A percentile compares a stretch with the other conserved stretches of the same genome.
Conservation (phyloP, 257 asterid genomes). For the Anisodus acutangulus region DNA sequence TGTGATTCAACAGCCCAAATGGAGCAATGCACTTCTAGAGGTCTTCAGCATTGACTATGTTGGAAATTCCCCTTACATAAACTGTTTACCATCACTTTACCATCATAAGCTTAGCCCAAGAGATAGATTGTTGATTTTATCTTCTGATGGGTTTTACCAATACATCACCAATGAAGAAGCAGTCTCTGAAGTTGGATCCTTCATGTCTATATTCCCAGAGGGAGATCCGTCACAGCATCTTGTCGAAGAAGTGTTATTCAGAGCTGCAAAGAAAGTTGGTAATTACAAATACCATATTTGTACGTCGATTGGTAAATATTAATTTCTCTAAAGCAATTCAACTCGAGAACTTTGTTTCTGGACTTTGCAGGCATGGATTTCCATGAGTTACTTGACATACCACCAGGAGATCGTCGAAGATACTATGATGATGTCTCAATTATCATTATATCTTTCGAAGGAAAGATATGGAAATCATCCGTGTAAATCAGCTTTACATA, state of each 20-base stretch:
- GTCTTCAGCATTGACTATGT: constrained; percentile 78
- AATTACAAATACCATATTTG: neutral
- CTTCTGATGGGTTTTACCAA: constrained; percentile 67
- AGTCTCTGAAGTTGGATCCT: constrained; percentile 67
- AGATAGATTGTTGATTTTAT: constrained; percentile 31
- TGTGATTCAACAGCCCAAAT: constrained; percentile 68
- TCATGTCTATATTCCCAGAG: constrained; percentile 78
- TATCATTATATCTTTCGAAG: constrained; percentile 83
- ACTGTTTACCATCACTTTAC: constrained; percentile 69
- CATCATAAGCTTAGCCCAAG: constrained; percentile 69
- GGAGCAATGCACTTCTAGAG: constrained; percentile 85
- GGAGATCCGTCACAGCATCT: constrained; percentile 98
- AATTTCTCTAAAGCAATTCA: neutral
- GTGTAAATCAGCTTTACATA: constrained; percentile 43
- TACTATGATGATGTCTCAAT: constrained; percentile 92
- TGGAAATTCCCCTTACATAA: constrained; percentile 76
- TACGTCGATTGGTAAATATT: neutral
- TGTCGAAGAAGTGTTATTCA: constrained; percentile 78
- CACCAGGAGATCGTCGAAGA: constrained; percentile 81
- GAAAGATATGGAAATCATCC: constrained; percentile 85
- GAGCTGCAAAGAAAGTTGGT: constrained; percentile 96
- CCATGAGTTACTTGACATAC: constrained; percentile 78
- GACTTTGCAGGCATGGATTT: constrained; percentile 71
- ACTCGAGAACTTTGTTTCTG: neutral
- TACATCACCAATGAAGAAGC: constrained; percentile 89